Base-by-base conservation (phyloP, 768 basidiomycete species). In the Boletus vermiculosoides region DNA sequence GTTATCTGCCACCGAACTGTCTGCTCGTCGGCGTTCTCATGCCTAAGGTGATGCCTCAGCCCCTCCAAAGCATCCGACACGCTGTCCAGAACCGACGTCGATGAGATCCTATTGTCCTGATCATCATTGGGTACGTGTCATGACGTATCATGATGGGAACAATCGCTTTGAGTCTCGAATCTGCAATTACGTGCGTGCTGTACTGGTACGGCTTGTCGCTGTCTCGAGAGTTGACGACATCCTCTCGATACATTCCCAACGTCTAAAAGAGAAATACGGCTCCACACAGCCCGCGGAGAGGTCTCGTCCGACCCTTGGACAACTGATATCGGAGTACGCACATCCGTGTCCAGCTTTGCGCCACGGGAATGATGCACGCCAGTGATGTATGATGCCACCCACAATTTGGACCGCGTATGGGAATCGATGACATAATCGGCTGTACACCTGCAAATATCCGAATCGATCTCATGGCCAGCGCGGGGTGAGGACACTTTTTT, bases 371-470 rank as follows among this genome's bases (percentile, higher is more conserved):
- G 60, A 60, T 25, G 25, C 25, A 25, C n/a, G n/a, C n/a, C n/a
- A n/a, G n/a, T 25, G 5, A 25, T 25, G 25, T n/a, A n/a, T n/a
- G n/a, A n/a, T 60, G 42, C 48, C 33, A 48, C 18, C 16, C 18
- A n/a, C 34, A 34, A 15, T 34, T 13, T 34, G 13, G 34, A 15
- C 50, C 54, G 8, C 15, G 33, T 50, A 54, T 65, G 64, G 57
- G 60, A 66, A 66, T 56, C 6, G 25, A 54, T 65, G 64, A 65
- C 64, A 34, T 65, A 65, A 65, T 64, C 58, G 9, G 5, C 10
- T 25, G 31, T 16, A 10, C 16, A 33, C 18, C 33, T 34, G 12
- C 33, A 28, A 28, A 28, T 28, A 28, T 28, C 28, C 28, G 28
- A 28, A 28, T 4, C 28, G 28, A 7, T 28, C 28, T 28, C 28